Conservation (phyloP, 1,284 basidiomycete genomes). For the Malassezia yamatoensis region DNA sequence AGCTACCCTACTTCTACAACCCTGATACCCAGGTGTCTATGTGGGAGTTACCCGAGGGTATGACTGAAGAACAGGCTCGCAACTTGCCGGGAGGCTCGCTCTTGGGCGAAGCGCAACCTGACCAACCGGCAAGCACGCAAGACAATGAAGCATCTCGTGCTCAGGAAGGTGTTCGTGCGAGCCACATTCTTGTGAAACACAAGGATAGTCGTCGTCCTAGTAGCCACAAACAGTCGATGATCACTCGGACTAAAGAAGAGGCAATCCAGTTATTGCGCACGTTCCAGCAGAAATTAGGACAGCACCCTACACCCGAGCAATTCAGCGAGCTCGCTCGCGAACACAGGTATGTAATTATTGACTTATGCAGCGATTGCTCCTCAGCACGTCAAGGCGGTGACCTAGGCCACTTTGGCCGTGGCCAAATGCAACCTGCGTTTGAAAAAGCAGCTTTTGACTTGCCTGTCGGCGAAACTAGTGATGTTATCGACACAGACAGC, state of each 20-base stretch:
- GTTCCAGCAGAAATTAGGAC: slow-evolving; percentile 27
- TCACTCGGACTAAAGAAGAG: slow-evolving; percentile 81
- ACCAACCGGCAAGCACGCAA: slow-evolving; percentile 43
- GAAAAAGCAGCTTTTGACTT: slow-evolving; percentile 80
- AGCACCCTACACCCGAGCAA: slow-evolving; percentile 26
- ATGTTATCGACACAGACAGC: slow-evolving; percentile 77
- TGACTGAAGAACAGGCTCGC: slow-evolving; percentile 51
- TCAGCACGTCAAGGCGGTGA: slow-evolving; percentile 42
- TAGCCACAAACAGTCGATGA: slow-evolving; percentile 56
- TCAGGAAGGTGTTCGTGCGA: slow-evolving; percentile 62
- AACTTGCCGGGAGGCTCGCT: slow-evolving; percentile 37
- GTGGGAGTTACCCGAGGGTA: slow-evolving; percentile 69
- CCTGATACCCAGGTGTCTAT: slow-evolving; percentile 59
- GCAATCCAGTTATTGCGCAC: slow-evolving; percentile 63
- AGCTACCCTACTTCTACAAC: slow-evolving; percentile 84
- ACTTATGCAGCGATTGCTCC: slow-evolving; percentile 40
- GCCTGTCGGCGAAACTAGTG: slow-evolving; percentile 72
- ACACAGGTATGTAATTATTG: slow-evolving; percentile 23
- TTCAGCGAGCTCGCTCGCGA: slow-evolving; percentile 38
- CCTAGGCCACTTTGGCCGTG: slow-evolving; percentile 63
- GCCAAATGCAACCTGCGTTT: slow-evolving; percentile 96
- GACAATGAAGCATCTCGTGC: not conserved
- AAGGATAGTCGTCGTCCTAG: slow-evolving; percentile 71
- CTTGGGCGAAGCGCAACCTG: slow-evolving; percentile 18
- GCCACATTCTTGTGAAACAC: slow-evolving; percentile 91